Percentiles rank a stretch among this genome's conserved stretches.
Conservation (phyloP, 2,329 filamentous ascomycete species). For the Metarhizium robertsii region DNA sequence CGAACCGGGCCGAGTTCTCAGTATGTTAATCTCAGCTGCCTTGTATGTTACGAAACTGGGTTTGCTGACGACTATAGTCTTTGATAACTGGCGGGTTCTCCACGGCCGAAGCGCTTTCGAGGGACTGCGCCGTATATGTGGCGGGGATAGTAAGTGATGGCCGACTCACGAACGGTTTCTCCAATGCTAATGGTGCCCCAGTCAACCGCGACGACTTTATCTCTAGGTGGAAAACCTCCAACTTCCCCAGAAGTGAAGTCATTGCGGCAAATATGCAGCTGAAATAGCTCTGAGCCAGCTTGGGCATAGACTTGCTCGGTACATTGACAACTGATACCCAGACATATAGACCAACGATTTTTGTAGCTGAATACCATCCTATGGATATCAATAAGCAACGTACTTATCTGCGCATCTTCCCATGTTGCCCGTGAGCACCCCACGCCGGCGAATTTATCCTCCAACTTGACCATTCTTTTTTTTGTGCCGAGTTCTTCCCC, state of each 20-base stretch:
- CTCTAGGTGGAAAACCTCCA: conserved; percentile 66
- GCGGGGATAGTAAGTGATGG: conserved; percentile 65
- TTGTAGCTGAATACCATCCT: neutral
- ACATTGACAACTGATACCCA: neutral
- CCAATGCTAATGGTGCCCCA: conserved; percentile 20
- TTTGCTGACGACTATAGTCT: conserved; percentile 44
- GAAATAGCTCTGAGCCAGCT: conserved; percentile 3
- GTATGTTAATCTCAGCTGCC: conserved; percentile 37
- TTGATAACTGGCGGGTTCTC: conserved; percentile 92
- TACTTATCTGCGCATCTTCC: neutral
- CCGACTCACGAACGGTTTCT: neutral
- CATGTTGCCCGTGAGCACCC: neutral
- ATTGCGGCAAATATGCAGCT: conserved; percentile 26
- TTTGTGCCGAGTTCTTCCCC: neutral
- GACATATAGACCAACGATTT: neutral
- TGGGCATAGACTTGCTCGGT: neutral
- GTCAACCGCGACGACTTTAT: conserved; percentile 75
- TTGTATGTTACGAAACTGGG: neutral
- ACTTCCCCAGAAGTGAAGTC: conserved; percentile 42
- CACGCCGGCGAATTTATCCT: neutral
- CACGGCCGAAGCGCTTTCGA: conserved; percentile 80
- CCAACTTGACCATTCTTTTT: neutral
- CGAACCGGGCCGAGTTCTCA: conserved; percentile 64
- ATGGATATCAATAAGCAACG: neutral
- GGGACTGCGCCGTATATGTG: conserved; percentile 79